Percentiles rank a stretch among this genome's conserved stretches.
phyloP scores from a whole-genome alignment of 441 rosid species.

The Arabidopsis hybrid region DNA sequence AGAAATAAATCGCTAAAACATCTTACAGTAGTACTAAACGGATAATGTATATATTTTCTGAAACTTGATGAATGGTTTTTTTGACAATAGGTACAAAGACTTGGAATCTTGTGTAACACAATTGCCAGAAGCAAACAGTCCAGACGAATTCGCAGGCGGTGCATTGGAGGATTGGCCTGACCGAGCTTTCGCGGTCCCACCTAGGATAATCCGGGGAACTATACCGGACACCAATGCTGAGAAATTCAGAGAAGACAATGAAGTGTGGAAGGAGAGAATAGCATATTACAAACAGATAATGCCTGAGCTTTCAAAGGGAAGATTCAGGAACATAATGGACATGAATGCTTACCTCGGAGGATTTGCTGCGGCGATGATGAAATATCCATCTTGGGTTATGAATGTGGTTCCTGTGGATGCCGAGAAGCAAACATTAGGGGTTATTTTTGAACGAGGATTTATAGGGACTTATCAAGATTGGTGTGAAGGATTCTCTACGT shows the following conservation, averaged over 20 bases:
- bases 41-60: background rate
- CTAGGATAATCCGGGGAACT: constrained; percentile 74
- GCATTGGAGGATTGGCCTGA: constrained; percentile 86
- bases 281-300: constrained; percentile 63
- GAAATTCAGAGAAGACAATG: constrained; percentile 67
- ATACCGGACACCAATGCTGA: constrained; percentile 68
- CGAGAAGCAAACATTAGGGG: constrained; percentile 64
- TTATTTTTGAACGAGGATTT: constrained; percentile 66
- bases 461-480: constrained; percentile 75
- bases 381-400: constrained; percentile 77
- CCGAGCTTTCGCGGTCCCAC: constrained; percentile 75
- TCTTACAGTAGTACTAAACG: background rate
- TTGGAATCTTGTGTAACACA: constrained; percentile 88
- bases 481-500: constrained; percentile 83
- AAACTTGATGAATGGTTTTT: constrained; percentile 4
- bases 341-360: constrained; percentile 77
- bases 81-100: constrained; percentile 63
- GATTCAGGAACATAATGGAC: constrained; percentile 76
- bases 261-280: constrained; percentile 76
- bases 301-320: constrained; percentile 58
- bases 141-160: constrained; percentile 88
- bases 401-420: constrained; percentile 66
- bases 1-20: background rate
- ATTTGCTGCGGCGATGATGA: constrained; percentile 58
- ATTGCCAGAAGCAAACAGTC: constrained; percentile 72